Evolutionary conservation across 1,139 yeast species (phyloP), one percentile per base, ranked within the genome.

Genomic region (Arxiozyma slooffiae): DNA sequence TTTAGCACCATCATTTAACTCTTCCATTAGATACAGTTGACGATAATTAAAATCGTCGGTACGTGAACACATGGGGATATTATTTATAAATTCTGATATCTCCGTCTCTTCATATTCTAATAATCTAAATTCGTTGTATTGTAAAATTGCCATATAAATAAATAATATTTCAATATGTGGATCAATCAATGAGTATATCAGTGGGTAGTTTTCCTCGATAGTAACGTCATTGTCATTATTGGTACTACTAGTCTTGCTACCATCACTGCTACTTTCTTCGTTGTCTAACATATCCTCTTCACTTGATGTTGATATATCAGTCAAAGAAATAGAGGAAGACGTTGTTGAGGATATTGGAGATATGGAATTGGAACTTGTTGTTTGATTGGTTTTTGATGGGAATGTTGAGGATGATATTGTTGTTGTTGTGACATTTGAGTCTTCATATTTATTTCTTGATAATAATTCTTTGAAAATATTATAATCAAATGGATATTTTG

Each of bases 31-130:
- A 47, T 59, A 60, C 8, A 67, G 53, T 23, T 58, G 60, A 47
- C 57, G 60, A 47, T 55, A 67, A 55, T 61, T 60, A 24, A 52
- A 40, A 52, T 66, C 67, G 51, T 67, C 70, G 14, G 60, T 56
- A 46, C 60, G 63, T 3, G 68, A 63, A 6, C 68, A 60, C 49
- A 66, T 60, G 2, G 77, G 75, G 20, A 77, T 62, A 52, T 85
- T 76, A 50, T 81, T 79, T 55, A 90, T 73, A 58, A 80, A 81
- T 63, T 89, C 95, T 47, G 90, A 75, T 41, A 88, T 86, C 69
- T 90, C 97, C 57, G 87, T 82, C 64, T 86, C 95, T 62, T 90
- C 97, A 56, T 88, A 79, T 63, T 90, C 97, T 55, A 87, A 75
- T 52, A 90, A 74, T 41, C 84, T 80, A 58, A 80, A 80, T 60